Evolutionary conservation across 768 basidiomycete genomes (phyloP).

Genomic region (Psilocybe azurescens): DNA sequence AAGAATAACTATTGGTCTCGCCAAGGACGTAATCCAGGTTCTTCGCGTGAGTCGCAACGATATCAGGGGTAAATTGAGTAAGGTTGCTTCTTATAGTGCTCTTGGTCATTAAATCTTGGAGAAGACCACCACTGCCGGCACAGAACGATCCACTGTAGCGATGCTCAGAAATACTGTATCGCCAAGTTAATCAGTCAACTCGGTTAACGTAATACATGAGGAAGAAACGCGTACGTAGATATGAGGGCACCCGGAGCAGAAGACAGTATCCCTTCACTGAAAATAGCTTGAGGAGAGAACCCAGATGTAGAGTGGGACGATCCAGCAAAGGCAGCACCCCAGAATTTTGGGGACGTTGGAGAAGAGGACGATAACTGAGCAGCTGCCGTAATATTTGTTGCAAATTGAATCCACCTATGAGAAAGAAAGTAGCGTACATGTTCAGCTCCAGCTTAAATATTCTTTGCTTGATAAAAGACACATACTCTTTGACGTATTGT

Average conservation of each 20-base stretch:
- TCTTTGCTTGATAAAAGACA: slow-evolving; percentile 11
- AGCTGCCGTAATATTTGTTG: slow-evolving; percentile 49
- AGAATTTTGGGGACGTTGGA: slow-evolving; percentile 41
- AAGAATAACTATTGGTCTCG: slow-evolving; percentile 60
- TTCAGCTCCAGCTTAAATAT: not conserved
- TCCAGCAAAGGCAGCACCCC: slow-evolving; percentile 53
- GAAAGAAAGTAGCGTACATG: not conserved
- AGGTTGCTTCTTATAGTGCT: slow-evolving; percentile 61
- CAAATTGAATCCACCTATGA: slow-evolving; percentile 59
- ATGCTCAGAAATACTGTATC: slow-evolving; percentile 57
- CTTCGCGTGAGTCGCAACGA: slow-evolving; percentile 48
- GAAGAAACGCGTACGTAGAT: slow-evolving; percentile 45
- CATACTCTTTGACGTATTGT: slow-evolving; percentile 57
- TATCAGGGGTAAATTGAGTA: slow-evolving; percentile 54
- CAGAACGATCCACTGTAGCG: slow-evolving; percentile 70
- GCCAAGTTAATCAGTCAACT: too few species aligned
- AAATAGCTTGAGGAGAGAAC: slow-evolving; percentile 68
- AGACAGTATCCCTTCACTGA: slow-evolving; percentile 53
- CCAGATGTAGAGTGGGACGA: slow-evolving; percentile 50
- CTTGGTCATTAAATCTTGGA: slow-evolving; percentile 74
- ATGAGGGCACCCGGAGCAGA: slow-evolving; percentile 55
- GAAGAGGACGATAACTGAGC: slow-evolving; percentile 42
- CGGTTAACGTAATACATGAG: not conserved
- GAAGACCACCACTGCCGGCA: slow-evolving; percentile 51
- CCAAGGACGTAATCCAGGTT: slow-evolving; percentile 66